phyloP scores from a whole-genome alignment of 2,329 filamentous ascomycete species.

The Pseudogymnoascus sp. region DNA sequence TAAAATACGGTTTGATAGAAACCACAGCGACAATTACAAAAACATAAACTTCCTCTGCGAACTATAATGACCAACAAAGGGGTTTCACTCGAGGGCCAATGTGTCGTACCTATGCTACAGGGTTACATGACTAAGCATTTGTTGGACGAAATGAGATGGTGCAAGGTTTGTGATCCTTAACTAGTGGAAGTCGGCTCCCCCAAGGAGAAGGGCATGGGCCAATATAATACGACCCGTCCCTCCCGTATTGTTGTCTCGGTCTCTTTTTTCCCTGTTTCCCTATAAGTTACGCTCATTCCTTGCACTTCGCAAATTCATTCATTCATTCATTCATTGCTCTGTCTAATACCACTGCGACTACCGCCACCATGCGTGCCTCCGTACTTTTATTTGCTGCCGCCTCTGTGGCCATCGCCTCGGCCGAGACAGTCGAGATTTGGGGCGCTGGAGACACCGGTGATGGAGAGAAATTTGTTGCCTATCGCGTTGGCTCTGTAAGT shows the following conservation, averaged over 20 bases:
- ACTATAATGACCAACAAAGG: background rate
- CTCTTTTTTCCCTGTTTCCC: background rate
- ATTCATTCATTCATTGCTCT: background rate
- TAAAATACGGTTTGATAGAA: background rate
- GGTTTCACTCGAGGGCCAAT: background rate
- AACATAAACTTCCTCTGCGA: background rate
- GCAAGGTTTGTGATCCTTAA: background rate
- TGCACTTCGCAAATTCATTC: background rate
- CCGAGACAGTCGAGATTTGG: background rate
- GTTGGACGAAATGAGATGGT: background rate
- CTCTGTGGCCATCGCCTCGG: background rate
- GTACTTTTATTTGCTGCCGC: background rate
- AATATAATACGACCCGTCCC: background rate
- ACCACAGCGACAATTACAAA: background rate
- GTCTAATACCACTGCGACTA: background rate
- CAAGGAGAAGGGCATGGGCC: background rate
- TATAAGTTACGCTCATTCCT: background rate
- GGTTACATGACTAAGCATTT: background rate
- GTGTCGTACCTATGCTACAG: background rate
- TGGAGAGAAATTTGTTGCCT: background rate
- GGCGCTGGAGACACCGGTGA: background rate
- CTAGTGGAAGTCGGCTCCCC: background rate
- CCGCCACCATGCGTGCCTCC: slow-evolving; percentile 1
- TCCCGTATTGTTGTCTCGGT: background rate
- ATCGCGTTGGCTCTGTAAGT: background rate